Conservation (phyloP, 208 protist species). For the Trypanosoma lewisi region DNA sequence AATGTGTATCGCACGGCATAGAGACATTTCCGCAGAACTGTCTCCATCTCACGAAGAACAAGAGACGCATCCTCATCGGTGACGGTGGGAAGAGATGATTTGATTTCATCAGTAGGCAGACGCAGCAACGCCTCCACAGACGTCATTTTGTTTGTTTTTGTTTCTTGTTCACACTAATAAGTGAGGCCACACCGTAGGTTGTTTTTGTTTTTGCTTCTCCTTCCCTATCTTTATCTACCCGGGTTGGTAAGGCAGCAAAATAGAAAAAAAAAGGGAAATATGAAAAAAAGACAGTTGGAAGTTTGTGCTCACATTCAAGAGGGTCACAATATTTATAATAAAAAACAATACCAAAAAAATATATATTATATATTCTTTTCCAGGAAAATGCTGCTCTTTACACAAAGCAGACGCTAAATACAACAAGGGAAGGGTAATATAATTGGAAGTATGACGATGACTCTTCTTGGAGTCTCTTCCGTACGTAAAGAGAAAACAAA, state of each 20-base stretch:
- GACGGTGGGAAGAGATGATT: constrained; percentile 28
- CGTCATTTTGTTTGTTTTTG: constrained; percentile 37
- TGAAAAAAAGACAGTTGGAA: background rate
- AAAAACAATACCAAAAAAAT: background rate
- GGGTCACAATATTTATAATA: background rate
- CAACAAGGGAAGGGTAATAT: too few relatives aligned
- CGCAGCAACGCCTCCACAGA: constrained; percentile 42
- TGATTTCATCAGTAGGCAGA: constrained; percentile 47
- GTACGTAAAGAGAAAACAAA: too few relatives aligned
- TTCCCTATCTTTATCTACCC: background rate
- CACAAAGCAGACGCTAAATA: too few relatives aligned
- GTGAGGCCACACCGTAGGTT: background rate
- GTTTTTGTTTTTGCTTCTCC: background rate
- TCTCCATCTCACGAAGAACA: constrained; percentile 42
- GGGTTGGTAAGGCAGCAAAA: background rate
- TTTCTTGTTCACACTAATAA: background rate
- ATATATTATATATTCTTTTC: background rate
- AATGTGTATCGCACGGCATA: constrained; percentile 55
- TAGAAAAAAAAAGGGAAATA: background rate
- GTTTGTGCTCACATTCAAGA: background rate
- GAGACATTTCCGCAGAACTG: constrained; percentile 62
- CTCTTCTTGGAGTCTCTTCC: too few relatives aligned
- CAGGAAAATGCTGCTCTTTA: too few relatives aligned
- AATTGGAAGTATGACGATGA: too few relatives aligned
- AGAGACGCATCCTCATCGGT: constrained; percentile 31